Evolutionary conservation across 2,329 filamentous ascomycete species (phyloP), one percentile per base, ranked within the genome.

Genomic region (Ascochyta pisi): DNA sequence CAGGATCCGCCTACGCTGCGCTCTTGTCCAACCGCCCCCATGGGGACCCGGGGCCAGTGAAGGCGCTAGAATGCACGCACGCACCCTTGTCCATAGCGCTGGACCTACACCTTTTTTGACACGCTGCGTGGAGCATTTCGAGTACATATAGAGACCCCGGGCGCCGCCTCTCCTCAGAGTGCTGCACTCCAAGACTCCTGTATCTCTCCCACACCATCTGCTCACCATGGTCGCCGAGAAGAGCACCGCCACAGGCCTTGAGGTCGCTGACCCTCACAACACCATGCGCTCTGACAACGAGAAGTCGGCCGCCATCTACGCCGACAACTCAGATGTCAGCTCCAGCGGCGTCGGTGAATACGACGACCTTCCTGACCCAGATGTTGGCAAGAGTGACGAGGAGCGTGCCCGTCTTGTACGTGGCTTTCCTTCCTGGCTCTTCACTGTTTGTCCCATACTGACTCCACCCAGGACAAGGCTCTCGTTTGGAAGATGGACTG

Each of bases 401-500:
- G 73, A 75, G 66, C 69, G 73, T 35, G 69, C 67, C 16, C 64
- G 51, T 31, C 68, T 75, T 41, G 73, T 75, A 73, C 41, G 66
- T 60, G 49, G 6, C 16, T 34, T 29, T 43, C 45, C 13, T 45
- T 16, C 24, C n/a, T 5, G 10, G 4, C 27, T 41, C 26, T 53
- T 19, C 35, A 23, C 23, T 26, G 33, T 45, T 27, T 24, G 8
- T 22, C 24, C 40, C 23, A 38, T 41, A 39, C 65, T 73, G 43
- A 70, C 57, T n/a, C 26, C 6, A 3, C 19, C 7, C 48, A 75
- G 73, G 73, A 75, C 66, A 68, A 65, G 43, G 73, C 71, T 7
- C 67, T 78, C 27, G 63, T 79, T 42, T 70, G 76, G 62, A 78
- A 78, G 66, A 77, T 78, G 65, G 77, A 78, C 61, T 22, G 69